Evolutionary conservation across 352 stramenopile genomes (phyloP).

Genomic region (Pythium aquatile): DNA sequence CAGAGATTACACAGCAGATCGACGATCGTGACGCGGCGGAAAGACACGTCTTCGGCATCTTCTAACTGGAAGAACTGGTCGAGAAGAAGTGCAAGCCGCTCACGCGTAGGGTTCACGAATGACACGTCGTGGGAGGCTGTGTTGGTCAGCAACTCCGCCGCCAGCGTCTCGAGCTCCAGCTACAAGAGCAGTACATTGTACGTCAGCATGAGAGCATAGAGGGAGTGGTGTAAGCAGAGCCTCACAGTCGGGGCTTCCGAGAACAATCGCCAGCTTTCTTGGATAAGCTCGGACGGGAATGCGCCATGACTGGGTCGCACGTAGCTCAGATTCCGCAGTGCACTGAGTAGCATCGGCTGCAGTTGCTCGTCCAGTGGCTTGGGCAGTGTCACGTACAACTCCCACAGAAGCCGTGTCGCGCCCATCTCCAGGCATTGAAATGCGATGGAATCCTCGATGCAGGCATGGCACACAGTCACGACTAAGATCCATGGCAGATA

Average conservation of each 20-base stretch:
- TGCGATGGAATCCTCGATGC: conserved; percentile 53
- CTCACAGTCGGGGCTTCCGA: conserved; percentile 2
- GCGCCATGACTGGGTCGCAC: conserved; percentile 11
- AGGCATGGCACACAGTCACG: conserved; percentile 53
- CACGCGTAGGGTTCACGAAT: conserved; percentile 24
- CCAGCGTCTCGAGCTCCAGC: conserved; percentile 7
- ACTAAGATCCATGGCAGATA: conserved; percentile 23
- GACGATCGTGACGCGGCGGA: conserved; percentile 38
- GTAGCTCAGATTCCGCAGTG: conserved; percentile 51
- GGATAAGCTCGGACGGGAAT: conserved; percentile 20
- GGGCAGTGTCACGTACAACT: conserved; percentile 29
- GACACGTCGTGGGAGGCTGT: conserved; percentile 16
- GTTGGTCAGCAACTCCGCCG: conserved; percentile 26
- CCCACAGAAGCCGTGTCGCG: conserved; percentile 30
- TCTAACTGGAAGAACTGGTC: conserved; percentile 34
- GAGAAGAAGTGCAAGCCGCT: conserved; percentile 32
- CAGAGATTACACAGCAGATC: conserved; percentile 68
- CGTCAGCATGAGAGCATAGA: neutral
- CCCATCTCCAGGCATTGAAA: conserved; percentile 41
- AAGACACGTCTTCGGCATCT: conserved; percentile 1
- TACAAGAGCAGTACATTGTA: neutral
- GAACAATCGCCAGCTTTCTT: conserved; percentile 21
- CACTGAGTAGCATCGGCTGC: conserved; percentile 39
- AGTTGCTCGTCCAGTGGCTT: conserved; percentile 14
- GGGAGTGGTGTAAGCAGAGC: too few species aligned